A percentile compares a stretch with the other conserved stretches of the same genome.
These are phyloP conservation scores for Lasiodiplodia sp. DNA, from an alignment of 2,329 filamentous ascomycete species.

Conservation along the genomic window DNA sequence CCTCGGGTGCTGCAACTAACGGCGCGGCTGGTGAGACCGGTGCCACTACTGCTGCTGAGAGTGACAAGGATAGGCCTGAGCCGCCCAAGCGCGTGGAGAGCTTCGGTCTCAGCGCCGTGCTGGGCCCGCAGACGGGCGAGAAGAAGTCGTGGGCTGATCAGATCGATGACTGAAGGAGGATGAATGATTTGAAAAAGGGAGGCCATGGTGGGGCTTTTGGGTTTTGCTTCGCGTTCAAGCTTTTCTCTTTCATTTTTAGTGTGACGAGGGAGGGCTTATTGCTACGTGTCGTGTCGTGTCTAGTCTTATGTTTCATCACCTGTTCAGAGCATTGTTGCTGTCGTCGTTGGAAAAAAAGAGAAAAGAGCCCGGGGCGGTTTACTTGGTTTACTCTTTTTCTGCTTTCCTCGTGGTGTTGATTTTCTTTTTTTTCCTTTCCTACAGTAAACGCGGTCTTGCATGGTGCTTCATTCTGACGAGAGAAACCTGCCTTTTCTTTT, in stretches of 20 bases:
- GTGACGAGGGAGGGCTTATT: no score
- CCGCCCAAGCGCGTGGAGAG: conserved; percentile 27
- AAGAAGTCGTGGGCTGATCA: conserved; percentile 30
- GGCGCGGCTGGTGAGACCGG: background rate
- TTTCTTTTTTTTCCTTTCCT: background rate
- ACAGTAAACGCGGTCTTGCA: no score
- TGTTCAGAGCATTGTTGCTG: no score
- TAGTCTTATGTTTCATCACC: no score
- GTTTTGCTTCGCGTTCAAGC: no score
- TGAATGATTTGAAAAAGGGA: background rate
- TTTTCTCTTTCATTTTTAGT: no score
- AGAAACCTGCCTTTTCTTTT: background rate
- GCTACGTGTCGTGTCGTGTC: no score
- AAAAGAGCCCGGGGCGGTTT: no score
- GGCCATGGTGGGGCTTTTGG: background rate
- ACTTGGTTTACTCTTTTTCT: no score
- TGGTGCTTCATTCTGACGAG: background rate
- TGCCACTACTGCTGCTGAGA: background rate
- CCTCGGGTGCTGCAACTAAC: background rate
- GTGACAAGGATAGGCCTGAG: background rate
- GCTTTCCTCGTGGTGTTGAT: background rate
- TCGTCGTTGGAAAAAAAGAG: no score
- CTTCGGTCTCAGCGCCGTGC: conserved; percentile 20
- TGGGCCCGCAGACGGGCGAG: conserved; percentile 7
- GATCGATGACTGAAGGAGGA: conserved; percentile 5